Base-by-base conservation (phyloP, 345 rosid genomes). In the Nephelium lappaceum region DNA sequence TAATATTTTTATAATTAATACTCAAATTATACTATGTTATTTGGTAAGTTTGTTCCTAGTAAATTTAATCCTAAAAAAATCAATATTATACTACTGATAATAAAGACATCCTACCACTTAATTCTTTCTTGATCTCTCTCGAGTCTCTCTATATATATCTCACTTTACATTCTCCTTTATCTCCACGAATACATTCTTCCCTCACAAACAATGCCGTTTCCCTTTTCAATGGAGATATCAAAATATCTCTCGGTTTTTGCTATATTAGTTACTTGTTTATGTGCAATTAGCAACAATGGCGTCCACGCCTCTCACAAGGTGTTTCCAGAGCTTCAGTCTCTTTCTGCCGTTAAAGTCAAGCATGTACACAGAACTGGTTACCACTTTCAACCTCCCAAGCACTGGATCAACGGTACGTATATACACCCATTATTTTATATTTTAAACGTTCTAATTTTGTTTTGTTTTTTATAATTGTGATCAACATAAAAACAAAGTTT, bases 351-450 rank as follows among this genome's bases (percentile, higher is more conserved):
- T 3, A 21, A 55, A 3, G 91, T 90, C 39, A 61, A 55, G 57
- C 75, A 83, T 58, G 55, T 78, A 69, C 92, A 92, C 27, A 80
- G 95, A 81, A 88, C 98, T 12, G 92, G 77, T 7, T 95, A 73
- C 80, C 98, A 95, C 67, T 95, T 95, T 76, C 98, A 93, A 74
- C 98, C 98, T 76, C 93, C 91, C 0, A 84, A 53, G 80, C 81
- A 95, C 77, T 95, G 98, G 98, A 92, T 92, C 80, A 95, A 93
- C 58, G 98, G 98, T 95, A 87, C 23, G 71, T 45, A 16, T 8
- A 8, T 3, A 1, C n/a, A n/a, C n/a, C 21, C 16, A 3, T 36
- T 5, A 11, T 0, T 57, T 31, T 14, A 51, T 25, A 12, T 51
- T 24, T 25, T 4, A 45, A 14, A 63, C 6, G 19, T 14, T 24